Evolutionary conservation across 192 early-diverging fungal genomes (phyloP), one percentile per base, ranked within the genome.

Genomic region (Linnemannia elongata): DNA sequence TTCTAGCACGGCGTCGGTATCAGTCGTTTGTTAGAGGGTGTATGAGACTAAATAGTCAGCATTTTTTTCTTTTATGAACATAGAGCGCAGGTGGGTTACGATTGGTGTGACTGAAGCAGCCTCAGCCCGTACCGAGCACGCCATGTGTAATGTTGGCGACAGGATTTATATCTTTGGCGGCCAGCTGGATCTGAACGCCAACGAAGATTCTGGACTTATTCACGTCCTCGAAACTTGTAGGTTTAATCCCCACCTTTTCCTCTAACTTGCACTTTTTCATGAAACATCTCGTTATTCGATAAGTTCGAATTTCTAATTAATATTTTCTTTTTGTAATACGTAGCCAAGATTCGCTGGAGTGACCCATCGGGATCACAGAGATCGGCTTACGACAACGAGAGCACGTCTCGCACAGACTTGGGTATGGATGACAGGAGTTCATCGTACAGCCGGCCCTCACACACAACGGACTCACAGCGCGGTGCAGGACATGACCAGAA

Each of bases 151-250:
- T 42, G 63, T 87, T 35, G 79, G 88, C 17, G 85, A 90, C 55
- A 92, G 90, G 52, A 75, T 93, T 4, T 91, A 86, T 71, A 90
- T 93, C 35, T 54, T 93, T 42, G 92, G 92, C 78, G 92, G 92
- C 71, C 88, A 92, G 81, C 87, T 89, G 73, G 74, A 75, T 36
- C 76, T 82, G 81, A 81, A 75, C 70, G 66, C 84, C 78, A 89
- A 80, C n/a, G 92, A 92, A 27, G 90, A 91, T 66, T n/a, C 80
- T 41, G 82, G 69, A 13, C 36, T 74, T 4, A 72, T 93, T 27
- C 86, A 88, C 52, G 78, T 91, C 45, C 72, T 93, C 35, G 92
- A 93, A 36, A 92, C 91, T 24, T 69, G 92, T 93, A 90, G 87
- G 80, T 66, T 73, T 73, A 27, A 57, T 9, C 55, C 55, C 7